Evolutionary conservation across 768 basidiomycete genomes (phyloP).

Genomic region (Pleurotus cornucopiae): DNA sequence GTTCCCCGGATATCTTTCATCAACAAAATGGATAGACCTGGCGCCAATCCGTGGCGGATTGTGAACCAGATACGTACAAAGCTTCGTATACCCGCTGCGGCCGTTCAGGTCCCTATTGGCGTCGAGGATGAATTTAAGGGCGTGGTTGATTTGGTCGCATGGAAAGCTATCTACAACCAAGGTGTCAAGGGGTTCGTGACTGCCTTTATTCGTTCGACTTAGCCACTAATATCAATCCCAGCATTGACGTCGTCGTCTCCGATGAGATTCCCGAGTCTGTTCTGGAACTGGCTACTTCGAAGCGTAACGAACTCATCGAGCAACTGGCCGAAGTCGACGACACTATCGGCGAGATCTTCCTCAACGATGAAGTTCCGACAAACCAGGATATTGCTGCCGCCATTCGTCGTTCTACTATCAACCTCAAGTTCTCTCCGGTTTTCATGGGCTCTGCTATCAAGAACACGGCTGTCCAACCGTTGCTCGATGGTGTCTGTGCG

Average conservation of each 20-base stretch:
- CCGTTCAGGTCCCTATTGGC: conserved; percentile 95
- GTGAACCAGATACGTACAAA: conserved; percentile 89
- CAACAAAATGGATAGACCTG: conserved; percentile 99
- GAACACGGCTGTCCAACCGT: conserved; percentile 91
- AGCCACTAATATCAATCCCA: conserved; percentile 21
- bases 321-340: conserved; percentile 97
- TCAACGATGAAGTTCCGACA: conserved; percentile 78
- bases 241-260: conserved; percentile 72
- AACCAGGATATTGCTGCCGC: conserved; percentile 74
- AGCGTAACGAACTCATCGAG: conserved; percentile 90
- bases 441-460: conserved; percentile 97
- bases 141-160: conserved; percentile 90
- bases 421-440: conserved; percentile 91
- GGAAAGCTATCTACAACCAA: conserved; percentile 93
- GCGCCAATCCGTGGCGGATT: conserved; percentile 96
- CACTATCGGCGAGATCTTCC: conserved; percentile 84
- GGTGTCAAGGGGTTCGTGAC: conserved; percentile 84
- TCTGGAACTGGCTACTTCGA: conserved; percentile 70
- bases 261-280: conserved; percentile 85
- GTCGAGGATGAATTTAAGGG: conserved; percentile 82
- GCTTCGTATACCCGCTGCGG: conserved; percentile 88
- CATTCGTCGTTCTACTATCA: conserved; percentile 84
- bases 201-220: neutral
- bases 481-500: conserved; percentile 92
- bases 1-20: conserved; percentile 95